These are phyloP conservation scores for Eucalyptus tenuipes DNA, from an alignment of 345 rosid genomes.

Conservation along the genomic window DNA sequence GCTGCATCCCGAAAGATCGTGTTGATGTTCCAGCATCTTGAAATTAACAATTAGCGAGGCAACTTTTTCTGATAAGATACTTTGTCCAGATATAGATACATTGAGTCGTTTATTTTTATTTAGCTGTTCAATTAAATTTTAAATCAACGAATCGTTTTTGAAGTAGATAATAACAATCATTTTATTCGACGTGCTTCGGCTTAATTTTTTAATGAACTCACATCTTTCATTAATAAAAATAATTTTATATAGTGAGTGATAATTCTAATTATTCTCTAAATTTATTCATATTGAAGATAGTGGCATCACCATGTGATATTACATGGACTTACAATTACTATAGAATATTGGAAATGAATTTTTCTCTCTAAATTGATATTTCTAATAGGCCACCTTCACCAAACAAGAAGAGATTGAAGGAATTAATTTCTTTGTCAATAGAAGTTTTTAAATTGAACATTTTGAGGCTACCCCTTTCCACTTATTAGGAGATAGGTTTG, in stretches of 20 bases:
- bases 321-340: background rate
- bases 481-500: background rate
- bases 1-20: no score
- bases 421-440: background rate
- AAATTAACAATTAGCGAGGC: no score
- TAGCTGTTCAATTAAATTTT: no score
- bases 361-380: background rate
- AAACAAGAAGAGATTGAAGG: background rate
- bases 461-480: background rate
- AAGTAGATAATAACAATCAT: background rate
- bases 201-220: background rate
- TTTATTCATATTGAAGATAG: no score
- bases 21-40: background rate
- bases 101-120: no score
- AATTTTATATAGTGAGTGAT: no score
- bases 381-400: background rate
- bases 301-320: no score
- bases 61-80: accelerated
- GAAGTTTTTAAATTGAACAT: background rate
- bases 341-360: background rate
- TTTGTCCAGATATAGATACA: background rate
- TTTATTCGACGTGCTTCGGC: no score
- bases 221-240: background rate
- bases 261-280: no score
- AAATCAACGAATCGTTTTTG: no score